Conservation (phyloP, 1,284 basidiomycete species). For the Boletus semigastroideus region DNA sequence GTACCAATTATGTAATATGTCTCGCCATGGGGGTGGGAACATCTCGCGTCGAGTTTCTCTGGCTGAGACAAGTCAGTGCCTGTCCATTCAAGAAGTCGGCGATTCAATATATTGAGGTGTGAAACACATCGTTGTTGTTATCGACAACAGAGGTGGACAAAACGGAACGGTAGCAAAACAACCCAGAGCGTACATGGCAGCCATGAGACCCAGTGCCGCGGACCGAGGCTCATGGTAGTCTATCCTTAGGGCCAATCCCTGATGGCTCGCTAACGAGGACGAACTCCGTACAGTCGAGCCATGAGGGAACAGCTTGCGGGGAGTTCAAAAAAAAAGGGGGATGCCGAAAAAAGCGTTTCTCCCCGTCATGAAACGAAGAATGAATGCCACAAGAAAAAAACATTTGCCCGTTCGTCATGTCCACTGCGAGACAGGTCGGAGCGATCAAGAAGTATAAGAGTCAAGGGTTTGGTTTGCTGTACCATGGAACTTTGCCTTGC, state of each 20-base stretch:
- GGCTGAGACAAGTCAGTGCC: no score
- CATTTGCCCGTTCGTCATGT: slow-evolving; percentile 61
- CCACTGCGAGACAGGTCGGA: slow-evolving; percentile 59
- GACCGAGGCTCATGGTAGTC: slow-evolving; percentile 23
- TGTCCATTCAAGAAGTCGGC: no score
- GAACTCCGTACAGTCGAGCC: slow-evolving; percentile 18
- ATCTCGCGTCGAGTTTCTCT: no score
- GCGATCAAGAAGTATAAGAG: slow-evolving; percentile 46
- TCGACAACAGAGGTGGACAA: slow-evolving; percentile 14
- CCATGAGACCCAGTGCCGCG: slow-evolving; percentile 16
- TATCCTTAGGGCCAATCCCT: slow-evolving; percentile 2
- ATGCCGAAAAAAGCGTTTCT: slow-evolving; percentile 15
- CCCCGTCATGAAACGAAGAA: neutral
- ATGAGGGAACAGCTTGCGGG: slow-evolving; percentile 22
- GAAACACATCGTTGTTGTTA: no score
- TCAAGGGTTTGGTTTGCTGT: slow-evolving; percentile 41
- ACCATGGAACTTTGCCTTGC: slow-evolving; percentile 54
- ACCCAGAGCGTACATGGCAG: slow-evolving; percentile 18
- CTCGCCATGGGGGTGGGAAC: no score
- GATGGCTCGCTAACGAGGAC: neutral
- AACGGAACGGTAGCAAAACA: slow-evolving; percentile 11
- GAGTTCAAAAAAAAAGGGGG: slow-evolving; percentile 21
- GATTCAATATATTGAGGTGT: no score
- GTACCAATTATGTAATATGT: no score
- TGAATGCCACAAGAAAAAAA: slow-evolving; percentile 25